A percentile compares a stretch with the other conserved stretches of the same genome.
Evolutionary conservation across 2,329 filamentous ascomycete genomes (phyloP).

Genomic region (Lachnum nothofagi): DNA sequence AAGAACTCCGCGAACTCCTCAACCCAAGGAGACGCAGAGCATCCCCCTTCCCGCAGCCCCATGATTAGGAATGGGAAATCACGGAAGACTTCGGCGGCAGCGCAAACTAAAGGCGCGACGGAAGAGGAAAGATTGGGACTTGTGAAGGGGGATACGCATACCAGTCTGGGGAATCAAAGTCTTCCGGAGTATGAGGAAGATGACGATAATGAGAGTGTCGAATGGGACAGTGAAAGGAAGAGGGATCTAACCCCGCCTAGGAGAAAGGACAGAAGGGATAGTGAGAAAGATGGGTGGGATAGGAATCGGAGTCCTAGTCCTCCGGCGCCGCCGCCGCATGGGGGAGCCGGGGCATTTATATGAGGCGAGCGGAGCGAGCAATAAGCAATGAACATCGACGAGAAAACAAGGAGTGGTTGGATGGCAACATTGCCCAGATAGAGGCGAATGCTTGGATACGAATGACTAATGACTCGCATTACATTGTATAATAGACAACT

Average conservation of each 20-base stretch:
- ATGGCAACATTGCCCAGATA: too few relatives aligned
- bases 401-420: too few relatives aligned
- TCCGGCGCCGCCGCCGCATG: background rate
- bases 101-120: constrained; percentile 51
- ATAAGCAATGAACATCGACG: too few relatives aligned
- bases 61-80: constrained; percentile 35
- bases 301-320: background rate
- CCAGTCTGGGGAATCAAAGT: constrained; percentile 12
- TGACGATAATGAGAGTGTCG: constrained; percentile 18
- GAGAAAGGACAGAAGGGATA: constrained; percentile 1
- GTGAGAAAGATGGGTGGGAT: background rate
- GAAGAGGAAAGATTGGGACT: constrained; percentile 81
- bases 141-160: constrained; percentile 63
- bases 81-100: constrained; percentile 36
- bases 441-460: too few relatives aligned
- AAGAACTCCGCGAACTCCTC: constrained; percentile 16
- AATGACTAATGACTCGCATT: too few relatives aligned
- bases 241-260: constrained; percentile 21
- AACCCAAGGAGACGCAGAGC: constrained; percentile 14
- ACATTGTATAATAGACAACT: too few relatives aligned
- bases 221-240: constrained; percentile 5
- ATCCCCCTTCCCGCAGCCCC: constrained; percentile 31
- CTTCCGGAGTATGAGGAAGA: constrained; percentile 21
- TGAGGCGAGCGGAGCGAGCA: background rate
- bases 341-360: background rate